phyloP scores from a whole-genome alignment of 108 stramenopile genomes.

The Seminavis robusta region DNA sequence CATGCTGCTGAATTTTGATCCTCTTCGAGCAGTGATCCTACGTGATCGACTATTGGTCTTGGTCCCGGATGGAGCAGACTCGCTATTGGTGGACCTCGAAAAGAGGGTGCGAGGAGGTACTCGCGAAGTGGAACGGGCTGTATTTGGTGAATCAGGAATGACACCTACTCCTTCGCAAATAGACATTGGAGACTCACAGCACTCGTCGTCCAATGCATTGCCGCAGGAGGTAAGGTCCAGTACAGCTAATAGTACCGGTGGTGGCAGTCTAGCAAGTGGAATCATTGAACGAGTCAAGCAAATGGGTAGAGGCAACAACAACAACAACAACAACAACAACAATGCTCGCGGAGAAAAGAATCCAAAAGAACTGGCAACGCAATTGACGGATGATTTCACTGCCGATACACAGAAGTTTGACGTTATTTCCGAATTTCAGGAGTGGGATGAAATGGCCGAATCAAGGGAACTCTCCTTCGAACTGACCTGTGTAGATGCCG shows the following conservation, averaged over 20 bases:
- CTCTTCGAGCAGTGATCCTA: constrained; percentile 77
- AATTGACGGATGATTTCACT: neutral
- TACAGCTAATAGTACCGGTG: neutral
- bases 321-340: neutral
- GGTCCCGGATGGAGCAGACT: constrained; percentile 87
- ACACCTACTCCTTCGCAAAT: neutral
- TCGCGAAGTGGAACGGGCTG: constrained; percentile 41
- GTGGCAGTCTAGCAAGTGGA: neutral
- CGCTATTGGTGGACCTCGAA: constrained; percentile 65
- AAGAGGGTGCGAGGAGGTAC: constrained; percentile 56
- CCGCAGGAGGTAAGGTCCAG: neutral
- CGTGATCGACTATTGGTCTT: constrained; percentile 71
- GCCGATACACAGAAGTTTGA: neutral
- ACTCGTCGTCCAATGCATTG: neutral
- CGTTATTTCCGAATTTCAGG: too few species aligned
- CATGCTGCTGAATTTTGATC: constrained; percentile 85
- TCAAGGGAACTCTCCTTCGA: constrained; percentile 75
- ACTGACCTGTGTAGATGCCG: constrained; percentile 77
- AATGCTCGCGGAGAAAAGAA: neutral
- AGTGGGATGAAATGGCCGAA: constrained; percentile 70
- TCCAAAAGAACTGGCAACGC: neutral
- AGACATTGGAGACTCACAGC: neutral
- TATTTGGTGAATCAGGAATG: constrained; percentile 26
- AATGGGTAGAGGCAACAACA: neutral
- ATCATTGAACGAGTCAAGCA: neutral